Percentiles rank a stretch among this genome's conserved stretches.
These are phyloP conservation scores for Wakefieldia striispora DNA, from an alignment of 768 basidiomycete species.

Conservation along the genomic window DNA sequence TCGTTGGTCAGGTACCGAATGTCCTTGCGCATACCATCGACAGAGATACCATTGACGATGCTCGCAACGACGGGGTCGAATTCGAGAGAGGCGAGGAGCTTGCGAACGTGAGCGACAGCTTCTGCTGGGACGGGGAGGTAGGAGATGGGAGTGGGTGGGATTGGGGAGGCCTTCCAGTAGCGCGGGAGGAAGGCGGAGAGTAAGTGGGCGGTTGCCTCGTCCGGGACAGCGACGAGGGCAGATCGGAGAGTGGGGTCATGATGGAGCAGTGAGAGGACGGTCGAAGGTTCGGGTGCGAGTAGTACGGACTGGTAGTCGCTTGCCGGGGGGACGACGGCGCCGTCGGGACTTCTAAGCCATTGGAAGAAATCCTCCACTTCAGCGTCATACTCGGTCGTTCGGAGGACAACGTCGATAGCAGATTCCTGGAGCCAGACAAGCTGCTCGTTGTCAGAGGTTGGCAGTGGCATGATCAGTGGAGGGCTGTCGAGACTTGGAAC, in stretches of 20 bases:
- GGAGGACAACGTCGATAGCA: slow-evolving; percentile 46
- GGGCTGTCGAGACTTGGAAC: background rate
- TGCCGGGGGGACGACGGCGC: slow-evolving; percentile 7
- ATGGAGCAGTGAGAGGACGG: slow-evolving; percentile 40
- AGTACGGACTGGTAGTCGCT: slow-evolving; percentile 21
- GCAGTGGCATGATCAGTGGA: slow-evolving; percentile 20
- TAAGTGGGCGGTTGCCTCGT: slow-evolving; percentile 35
- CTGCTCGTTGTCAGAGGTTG: slow-evolving; percentile 30
- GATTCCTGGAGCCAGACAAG: slow-evolving; percentile 64
- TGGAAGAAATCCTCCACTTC: slow-evolving; percentile 39
- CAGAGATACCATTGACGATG: slow-evolving; percentile 66
- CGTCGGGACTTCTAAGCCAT: slow-evolving; percentile 24
- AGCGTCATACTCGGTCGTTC: slow-evolving; percentile 30
- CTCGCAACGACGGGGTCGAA: slow-evolving; percentile 70
- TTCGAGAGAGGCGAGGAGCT: slow-evolving; percentile 54
- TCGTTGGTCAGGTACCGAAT: slow-evolving; percentile 86
- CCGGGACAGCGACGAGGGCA: slow-evolving; percentile 49
- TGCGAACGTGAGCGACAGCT: slow-evolving; percentile 53
- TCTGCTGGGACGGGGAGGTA: slow-evolving; percentile 56
- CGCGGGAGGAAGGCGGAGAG: slow-evolving; percentile 67
- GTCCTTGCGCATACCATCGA: slow-evolving; percentile 64
- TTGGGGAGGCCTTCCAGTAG: slow-evolving; percentile 67
- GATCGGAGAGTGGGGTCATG: slow-evolving; percentile 35
- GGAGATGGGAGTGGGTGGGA: slow-evolving; percentile 49
- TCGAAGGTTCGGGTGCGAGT: background rate